Base-by-base conservation (phyloP, 2,329 filamentous ascomycete genomes). In the Monosporascus sp. region DNA sequence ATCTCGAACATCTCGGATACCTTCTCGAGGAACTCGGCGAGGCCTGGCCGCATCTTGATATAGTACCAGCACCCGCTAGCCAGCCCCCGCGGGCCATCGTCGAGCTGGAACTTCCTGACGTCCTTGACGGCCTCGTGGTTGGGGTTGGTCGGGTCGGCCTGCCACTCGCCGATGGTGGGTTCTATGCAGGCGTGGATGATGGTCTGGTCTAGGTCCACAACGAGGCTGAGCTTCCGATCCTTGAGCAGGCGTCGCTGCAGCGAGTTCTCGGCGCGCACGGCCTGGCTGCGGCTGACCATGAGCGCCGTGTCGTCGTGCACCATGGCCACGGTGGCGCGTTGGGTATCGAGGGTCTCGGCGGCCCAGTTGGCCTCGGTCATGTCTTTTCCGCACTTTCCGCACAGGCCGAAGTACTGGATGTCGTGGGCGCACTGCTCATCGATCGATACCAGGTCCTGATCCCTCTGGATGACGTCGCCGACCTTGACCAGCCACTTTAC, bases 181-280 rank as follows among this genome's bases (percentile, higher is more conserved):
- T 99, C 94, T 65, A 97, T 95, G 57, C 91, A 96, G 26, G 94
- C 94, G 70, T 99, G 94, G 61, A 99, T 99, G 65, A 99, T 94
- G 53, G 94, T 99, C 75, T 97, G 93, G 69, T 99, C 94, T 51
- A 99, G 78, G 78, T 99, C 94, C 62, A 99, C 94, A 26, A 99
- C 94, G 45, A 99, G 79, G 46, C 89, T 96, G 45, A 99, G 80
- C 74, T 96, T 96, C 61, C 88, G 84, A 57, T 88, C 83, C 55
- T 85, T 80, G 44, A 99, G 77, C 43, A 99, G 78, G 20, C 93
- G 86, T 56, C 85, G 82, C 74, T 97, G 96, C 15, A 91, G 82
- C 62, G 96, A 88, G 67, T 92, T 86, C 71, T 97, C 93, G 53
- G 89, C 87, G 60, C 84, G 85, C 48, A 83, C 83, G 15, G 94